phyloP scores from a whole-genome alignment of 2,329 filamentous ascomycete species.

The Pseudogymnoascus destructans region DNA sequence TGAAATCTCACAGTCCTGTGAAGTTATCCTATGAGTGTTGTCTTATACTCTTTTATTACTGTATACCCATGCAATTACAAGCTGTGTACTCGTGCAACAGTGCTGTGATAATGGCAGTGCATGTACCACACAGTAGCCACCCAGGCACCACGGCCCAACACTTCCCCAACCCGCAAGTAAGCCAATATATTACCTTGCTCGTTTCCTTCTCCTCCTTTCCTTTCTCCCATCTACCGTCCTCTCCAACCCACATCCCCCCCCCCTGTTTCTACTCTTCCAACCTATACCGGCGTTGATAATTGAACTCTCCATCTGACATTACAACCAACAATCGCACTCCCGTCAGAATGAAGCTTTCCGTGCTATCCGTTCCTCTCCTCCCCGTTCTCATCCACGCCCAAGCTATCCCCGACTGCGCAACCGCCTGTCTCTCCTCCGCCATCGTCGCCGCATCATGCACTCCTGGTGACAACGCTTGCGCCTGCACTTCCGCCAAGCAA shows the following conservation, averaged over 20 bases:
- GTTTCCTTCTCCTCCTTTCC: background rate
- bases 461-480: background rate
- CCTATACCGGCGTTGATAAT: background rate
- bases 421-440: background rate
- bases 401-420: background rate
- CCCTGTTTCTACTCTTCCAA: background rate
- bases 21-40: background rate
- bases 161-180: background rate
- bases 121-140: background rate
- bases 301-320: background rate
- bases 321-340: background rate
- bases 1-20: background rate
- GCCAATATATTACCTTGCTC: background rate
- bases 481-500: background rate
- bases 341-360: constrained; percentile 1
- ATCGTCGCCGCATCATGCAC: constrained; percentile 1
- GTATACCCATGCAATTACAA: background rate
- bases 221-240: too few species aligned
- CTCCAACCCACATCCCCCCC: background rate
- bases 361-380: background rate
- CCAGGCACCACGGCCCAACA: background rate
- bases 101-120: background rate
- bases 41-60: background rate
- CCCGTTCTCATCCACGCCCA: constrained; percentile 2
- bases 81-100: background rate